Evolutionary conservation across 306 rosid species (phyloP), one percentile per base, ranked within the genome.

Genomic region (Herpetospermum pedunculosum): DNA sequence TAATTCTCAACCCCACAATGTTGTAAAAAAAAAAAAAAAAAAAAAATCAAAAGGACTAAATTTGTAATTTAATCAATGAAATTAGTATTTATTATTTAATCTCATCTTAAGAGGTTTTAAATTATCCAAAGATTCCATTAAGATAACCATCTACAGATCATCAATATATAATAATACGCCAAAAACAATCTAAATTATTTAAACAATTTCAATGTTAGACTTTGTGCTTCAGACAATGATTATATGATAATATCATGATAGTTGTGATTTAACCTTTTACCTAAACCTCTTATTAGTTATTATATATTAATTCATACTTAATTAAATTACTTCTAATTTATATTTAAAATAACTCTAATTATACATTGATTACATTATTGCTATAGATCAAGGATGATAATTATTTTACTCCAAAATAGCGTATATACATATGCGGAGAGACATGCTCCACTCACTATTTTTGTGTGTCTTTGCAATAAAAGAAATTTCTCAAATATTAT

Each of bases 31-130:
- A n/a, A n/a, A n/a, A n/a, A n/a, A n/a, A n/a, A n/a, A n/a, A n/a
- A n/a, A n/a, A n/a, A n/a, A n/a, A n/a, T n/a, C n/a, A n/a, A n/a
- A n/a, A n/a, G n/a, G n/a, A n/a, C n/a, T n/a, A n/a, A n/a, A n/a
- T n/a, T n/a, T n/a, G n/a, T n/a, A n/a, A n/a, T n/a, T n/a, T n/a
- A n/a, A n/a, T n/a, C n/a, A n/a, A n/a, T n/a, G n/a, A n/a, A n/a
- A n/a, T n/a, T n/a, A n/a, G n/a, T n/a, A n/a, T n/a, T n/a, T n/a
- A 67, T 40, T 67, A 65, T 65, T 65, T 38, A 65, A 65, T 65
- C 4, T 19, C 48, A 40, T 40, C 50, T 64, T 25, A 58, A 12
- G 4, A 1, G 53, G 46, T 6, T n/a, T 69, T 69, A 7, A 69
- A 69, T 69, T 14, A 69, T 44, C 41, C 15, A 43, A 69, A 69